Evolutionary conservation across 306 rosid species (phyloP).

Genomic region (Carpinus fangiana): DNA sequence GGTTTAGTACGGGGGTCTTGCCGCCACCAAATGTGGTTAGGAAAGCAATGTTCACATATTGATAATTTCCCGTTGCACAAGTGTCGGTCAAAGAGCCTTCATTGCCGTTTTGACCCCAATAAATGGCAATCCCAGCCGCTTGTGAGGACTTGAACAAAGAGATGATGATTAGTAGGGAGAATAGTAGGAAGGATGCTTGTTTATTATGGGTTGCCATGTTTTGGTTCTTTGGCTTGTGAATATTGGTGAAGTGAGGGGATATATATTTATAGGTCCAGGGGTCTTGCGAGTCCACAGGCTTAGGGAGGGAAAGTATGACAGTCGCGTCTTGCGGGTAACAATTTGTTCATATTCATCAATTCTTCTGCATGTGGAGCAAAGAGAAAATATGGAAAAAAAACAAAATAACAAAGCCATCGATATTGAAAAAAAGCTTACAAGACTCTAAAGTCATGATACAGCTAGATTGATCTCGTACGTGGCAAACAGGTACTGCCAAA

Average conservation of each 20-base stretch:
- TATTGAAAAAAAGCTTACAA: neutral
- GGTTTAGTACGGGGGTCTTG: slow-evolving; percentile 41
- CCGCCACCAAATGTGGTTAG: slow-evolving; percentile 47
- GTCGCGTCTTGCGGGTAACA: slow-evolving; percentile 10
- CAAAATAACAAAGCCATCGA: neutral
- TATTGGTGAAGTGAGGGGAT: neutral
- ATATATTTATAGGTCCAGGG: slow-evolving; percentile 23
- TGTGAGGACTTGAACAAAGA: slow-evolving; percentile 26
- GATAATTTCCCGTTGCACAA: slow-evolving; percentile 57
- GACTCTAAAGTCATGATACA: neutral
- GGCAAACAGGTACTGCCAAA: slow-evolving; percentile 9
- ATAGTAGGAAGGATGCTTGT: slow-evolving; percentile 20
- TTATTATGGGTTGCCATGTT: slow-evolving; percentile 44
- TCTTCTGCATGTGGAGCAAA: too few relatives aligned
- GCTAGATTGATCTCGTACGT: slow-evolving; percentile 11
- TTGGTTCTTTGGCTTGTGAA: neutral
- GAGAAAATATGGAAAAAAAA: too few relatives aligned
- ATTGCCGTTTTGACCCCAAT: slow-evolving; percentile 55
- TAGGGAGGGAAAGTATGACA: slow-evolving; percentile 12
- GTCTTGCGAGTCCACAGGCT: neutral
- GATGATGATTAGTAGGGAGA: slow-evolving; percentile 34
- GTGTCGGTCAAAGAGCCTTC: slow-evolving; percentile 56
- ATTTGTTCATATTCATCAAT: neutral
- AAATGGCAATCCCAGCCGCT: slow-evolving; percentile 50
- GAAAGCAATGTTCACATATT: slow-evolving; percentile 67